These are phyloP conservation scores for Annulohypoxylon maeteangense DNA, from an alignment of 495 filamentous ascomycete genomes.

Conservation along the genomic window DNA sequence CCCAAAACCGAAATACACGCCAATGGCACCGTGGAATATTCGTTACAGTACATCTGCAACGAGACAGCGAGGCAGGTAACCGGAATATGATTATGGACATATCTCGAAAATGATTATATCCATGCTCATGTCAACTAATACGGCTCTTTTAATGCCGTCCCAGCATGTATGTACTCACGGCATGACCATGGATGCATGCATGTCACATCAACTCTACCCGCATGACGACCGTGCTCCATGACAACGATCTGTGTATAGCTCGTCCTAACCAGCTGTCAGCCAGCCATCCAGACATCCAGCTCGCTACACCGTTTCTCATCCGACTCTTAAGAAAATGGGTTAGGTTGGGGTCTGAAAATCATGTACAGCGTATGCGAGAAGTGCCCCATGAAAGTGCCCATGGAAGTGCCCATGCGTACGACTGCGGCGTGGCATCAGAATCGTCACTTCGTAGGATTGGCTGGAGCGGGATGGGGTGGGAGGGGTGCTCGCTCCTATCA, in stretches of 20 bases:
- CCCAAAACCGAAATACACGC: neutral
- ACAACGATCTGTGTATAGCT: conserved; percentile 28
- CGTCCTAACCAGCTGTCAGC: conserved; percentile 21
- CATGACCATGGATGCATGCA: conserved; percentile 42
- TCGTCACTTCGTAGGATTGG: conserved; percentile 31
- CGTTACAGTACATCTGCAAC: neutral
- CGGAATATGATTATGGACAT: conserved; percentile 7
- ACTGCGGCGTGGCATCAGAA: conserved; percentile 32
- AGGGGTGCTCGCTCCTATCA: conserved; percentile 26
- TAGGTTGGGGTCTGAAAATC: conserved; percentile 32
- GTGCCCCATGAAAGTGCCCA: too few species aligned
- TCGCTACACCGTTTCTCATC: conserved; percentile 18
- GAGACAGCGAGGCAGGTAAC: neutral
- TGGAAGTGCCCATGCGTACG: conserved; percentile 32
- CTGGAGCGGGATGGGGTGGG: conserved; percentile 22
- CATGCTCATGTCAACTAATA: conserved; percentile 16
- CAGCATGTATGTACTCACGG: conserved; percentile 28
- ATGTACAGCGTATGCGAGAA: neutral
- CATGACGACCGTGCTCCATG: conserved; percentile 36
- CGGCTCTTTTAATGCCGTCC: conserved; percentile 1
- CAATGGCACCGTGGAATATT: conserved; percentile 7
- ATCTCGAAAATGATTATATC: conserved; percentile 25
- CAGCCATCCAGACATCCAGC: conserved; percentile 10
- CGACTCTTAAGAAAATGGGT: conserved; percentile 18
- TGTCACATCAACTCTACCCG: conserved; percentile 42